Conservation (phyloP, 2,329 filamentous ascomycete genomes). For the Sporothrix inflata region DNA sequence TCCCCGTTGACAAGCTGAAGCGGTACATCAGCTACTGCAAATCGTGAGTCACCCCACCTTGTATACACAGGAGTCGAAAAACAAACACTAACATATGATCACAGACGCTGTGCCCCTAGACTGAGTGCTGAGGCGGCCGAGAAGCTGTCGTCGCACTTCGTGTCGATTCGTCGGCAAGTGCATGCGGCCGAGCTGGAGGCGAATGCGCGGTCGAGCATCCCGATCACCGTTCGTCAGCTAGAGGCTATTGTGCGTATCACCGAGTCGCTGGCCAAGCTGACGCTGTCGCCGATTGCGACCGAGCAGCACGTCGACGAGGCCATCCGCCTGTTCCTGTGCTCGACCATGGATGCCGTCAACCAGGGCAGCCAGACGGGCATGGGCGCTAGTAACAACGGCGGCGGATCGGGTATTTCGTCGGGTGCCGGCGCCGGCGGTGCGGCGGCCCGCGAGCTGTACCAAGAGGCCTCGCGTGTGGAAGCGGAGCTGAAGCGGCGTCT, state of each 20-base stretch:
- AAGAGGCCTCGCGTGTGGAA: constrained; percentile 85
- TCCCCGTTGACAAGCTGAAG: constrained; percentile 95
- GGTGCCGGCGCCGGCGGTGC: constrained; percentile 52
- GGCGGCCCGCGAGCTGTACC: constrained; percentile 85
- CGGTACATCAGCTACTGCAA: constrained; percentile 97
- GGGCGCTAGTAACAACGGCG: constrained; percentile 22
- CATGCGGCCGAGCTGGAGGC: constrained; percentile 88
- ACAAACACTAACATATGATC: constrained; percentile 39
- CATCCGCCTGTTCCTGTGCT: constrained; percentile 92
- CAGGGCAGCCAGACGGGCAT: constrained; percentile 64
- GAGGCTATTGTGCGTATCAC: constrained; percentile 98
- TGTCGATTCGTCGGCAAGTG: constrained; percentile 92
- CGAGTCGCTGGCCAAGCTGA: constrained; percentile 90
- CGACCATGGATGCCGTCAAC: constrained; percentile 96
- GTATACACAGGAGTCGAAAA: not conserved
- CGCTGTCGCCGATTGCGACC: constrained; percentile 81
- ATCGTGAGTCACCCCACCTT: constrained; percentile 59
- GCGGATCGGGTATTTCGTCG: constrained; percentile 52
- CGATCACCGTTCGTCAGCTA: constrained; percentile 95
- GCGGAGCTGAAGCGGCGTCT: constrained; percentile 83
- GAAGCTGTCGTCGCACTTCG: constrained; percentile 95
- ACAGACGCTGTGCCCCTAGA: constrained; percentile 84
- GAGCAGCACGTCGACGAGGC: constrained; percentile 96
- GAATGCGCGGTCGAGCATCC: constrained; percentile 88
- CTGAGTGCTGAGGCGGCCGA: constrained; percentile 89